These are phyloP conservation scores for Crithidia expoeki DNA, from an alignment of 208 protist genomes.

Conservation along the genomic window DNA sequence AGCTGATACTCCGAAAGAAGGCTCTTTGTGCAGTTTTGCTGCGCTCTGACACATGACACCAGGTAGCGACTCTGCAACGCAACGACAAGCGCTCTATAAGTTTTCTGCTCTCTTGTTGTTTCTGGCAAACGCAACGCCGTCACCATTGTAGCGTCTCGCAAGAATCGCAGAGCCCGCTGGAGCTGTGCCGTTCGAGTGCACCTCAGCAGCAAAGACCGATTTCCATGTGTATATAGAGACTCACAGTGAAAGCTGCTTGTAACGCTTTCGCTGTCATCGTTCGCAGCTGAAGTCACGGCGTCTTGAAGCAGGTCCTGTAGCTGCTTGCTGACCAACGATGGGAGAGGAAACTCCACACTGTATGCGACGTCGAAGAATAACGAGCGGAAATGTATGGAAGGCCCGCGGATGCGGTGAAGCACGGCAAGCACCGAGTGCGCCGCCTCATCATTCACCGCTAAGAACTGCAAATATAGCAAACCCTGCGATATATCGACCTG, in stretches of 20 bases:
- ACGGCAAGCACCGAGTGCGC: slow-evolving; percentile 6
- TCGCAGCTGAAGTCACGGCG: background rate
- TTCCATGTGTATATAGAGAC: background rate
- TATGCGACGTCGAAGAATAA: slow-evolving; percentile 15
- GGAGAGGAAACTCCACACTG: slow-evolving; percentile 11
- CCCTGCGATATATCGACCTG: background rate
- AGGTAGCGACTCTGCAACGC: background rate
- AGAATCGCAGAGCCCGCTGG: background rate
- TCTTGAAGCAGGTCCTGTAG: slow-evolving; percentile 5
- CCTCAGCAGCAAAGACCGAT: slow-evolving; percentile 5
- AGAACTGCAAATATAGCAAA: background rate
- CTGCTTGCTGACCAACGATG: slow-evolving; percentile 6
- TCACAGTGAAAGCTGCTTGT: background rate
- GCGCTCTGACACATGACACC: background rate
- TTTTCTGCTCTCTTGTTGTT: background rate
- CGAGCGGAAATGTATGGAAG: slow-evolving; percentile 8
- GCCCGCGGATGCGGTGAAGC: slow-evolving; percentile 8
- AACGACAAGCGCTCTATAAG: slow-evolving; percentile 2
- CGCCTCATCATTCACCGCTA: slow-evolving; percentile 1
- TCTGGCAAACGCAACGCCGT: background rate
- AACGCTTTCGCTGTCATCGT: background rate
- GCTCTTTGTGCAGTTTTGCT: background rate
- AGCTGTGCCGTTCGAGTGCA: background rate
- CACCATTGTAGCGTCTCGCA: background rate
- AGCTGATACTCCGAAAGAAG: slow-evolving; percentile 12